Conservation (phyloP, 495 filamentous ascomycete species). For the Xylaria sp. region DNA sequence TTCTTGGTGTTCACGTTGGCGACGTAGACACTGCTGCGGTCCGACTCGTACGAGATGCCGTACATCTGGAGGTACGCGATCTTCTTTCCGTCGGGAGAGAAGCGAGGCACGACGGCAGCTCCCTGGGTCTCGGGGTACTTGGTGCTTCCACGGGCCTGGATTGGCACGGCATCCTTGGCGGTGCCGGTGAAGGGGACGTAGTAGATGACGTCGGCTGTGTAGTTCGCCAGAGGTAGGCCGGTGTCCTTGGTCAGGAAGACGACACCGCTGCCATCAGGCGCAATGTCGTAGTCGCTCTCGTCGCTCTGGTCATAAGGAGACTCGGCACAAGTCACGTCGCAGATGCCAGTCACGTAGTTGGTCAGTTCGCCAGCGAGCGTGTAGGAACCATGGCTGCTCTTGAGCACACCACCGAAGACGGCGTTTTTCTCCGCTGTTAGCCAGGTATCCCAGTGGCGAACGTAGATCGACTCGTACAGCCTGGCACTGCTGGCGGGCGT, state of each 20-base stretch:
- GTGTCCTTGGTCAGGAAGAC: constrained; percentile 78
- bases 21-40: constrained; percentile 70
- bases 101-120: constrained; percentile 68
- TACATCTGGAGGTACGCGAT: constrained; percentile 73
- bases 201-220: constrained; percentile 70
- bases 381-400: constrained; percentile 45
- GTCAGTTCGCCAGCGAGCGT: constrained; percentile 46
- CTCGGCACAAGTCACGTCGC: constrained; percentile 57
- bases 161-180: constrained; percentile 36
- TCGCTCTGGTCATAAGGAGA: constrained; percentile 48
- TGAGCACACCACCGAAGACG: constrained; percentile 68
- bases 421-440: constrained; percentile 64
- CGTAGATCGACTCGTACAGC: constrained; percentile 64
- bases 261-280: constrained; percentile 52
- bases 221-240: constrained; percentile 65
- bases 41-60: constrained; percentile 75
- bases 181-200: constrained; percentile 58
- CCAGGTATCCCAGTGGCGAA: constrained; percentile 67
- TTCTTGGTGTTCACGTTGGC: constrained; percentile 34
- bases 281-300: constrained; percentile 51
- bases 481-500: constrained; percentile 56
- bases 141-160: constrained; percentile 39
- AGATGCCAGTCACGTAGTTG: constrained; percentile 58
- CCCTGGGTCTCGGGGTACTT: constrained; percentile 62
- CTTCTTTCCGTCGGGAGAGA: constrained; percentile 70